Evolutionary conservation across 2,329 filamentous ascomycete genomes (phyloP), one percentile per base, ranked within the genome.

Genomic region (Ampelomyces quisqualis): DNA sequence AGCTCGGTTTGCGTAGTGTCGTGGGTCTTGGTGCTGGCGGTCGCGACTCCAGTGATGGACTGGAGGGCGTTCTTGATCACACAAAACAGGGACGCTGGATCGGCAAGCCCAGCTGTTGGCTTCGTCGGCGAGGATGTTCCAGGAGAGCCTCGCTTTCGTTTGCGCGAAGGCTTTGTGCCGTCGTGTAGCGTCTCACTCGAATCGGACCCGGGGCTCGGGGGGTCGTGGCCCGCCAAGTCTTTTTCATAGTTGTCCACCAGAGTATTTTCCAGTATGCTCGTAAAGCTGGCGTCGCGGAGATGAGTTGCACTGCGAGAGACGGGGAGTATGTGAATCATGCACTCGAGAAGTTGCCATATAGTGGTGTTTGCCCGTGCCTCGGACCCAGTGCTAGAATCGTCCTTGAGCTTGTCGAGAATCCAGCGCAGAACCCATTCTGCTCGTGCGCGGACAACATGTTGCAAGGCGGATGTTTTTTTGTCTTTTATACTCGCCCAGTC

Each of bases 281-380:
- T 69, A 38, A 94, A 88, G 31, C 80, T 77, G 41, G 84, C 76
- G 43, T 90, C 83, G 15, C 80, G 82, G 5, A 95, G 74, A 3
- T 86, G 81, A 43, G 82, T 82, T 7, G 87, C 86, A 17, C 88
- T 73, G 8, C 81, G 83, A 31, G 85, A 82, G 0, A 82, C 71
- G 0, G 87, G 84, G 13, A 91, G 79, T n/a, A 81, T 71, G 34
- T 75, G 71, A 38, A 88, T 76, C 33, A 85, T 73, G 43, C 76
- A 77, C 30, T 74, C 73, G 17, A 90, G 64, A 23, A 89, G 75
- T 20, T 71, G 73, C 86, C 79, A 83, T 20, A 73, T 69, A 31
- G 57, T 57, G n/a, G 64, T 49, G 28, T 73, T 70, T 22, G 68
- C 61, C 35, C 74, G 71, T 38, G 73, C 74, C 32, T 59, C 57